Conservation (phyloP, 345 rosid genomes). For the Citrus unshiu region DNA sequence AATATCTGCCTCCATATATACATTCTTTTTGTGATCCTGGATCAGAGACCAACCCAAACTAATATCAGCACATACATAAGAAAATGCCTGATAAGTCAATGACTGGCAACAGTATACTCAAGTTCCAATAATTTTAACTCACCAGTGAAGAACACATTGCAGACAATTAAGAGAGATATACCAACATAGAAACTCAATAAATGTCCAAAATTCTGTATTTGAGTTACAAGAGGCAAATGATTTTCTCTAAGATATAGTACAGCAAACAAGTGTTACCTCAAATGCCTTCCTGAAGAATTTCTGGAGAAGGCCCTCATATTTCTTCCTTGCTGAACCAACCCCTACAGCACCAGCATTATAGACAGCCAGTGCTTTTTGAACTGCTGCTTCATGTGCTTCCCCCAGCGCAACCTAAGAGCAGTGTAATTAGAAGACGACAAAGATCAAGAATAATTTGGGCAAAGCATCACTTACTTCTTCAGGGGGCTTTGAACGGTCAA, state of each 20-base stretch:
- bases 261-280: conserved; percentile 49
- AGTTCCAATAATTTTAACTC: neutral
- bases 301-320: conserved; percentile 79
- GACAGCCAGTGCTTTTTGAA: conserved; percentile 58
- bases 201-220: neutral
- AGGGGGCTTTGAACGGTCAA: conserved; percentile 71
- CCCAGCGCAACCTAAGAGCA: conserved; percentile 62
- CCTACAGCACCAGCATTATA: conserved; percentile 85
- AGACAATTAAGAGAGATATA: neutral
- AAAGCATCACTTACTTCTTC: conserved; percentile 64
- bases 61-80: neutral
- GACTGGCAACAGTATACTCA: neutral
- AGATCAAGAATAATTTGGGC: conserved; percentile 13
- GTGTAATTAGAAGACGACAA: conserved; percentile 24
- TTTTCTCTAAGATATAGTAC: neutral
- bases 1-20: conserved; percentile 88
- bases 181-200: no score
- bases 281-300: conserved; percentile 77
- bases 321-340: conserved; percentile 71
- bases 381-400: conserved; percentile 92
- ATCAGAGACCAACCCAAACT: conserved; percentile 10
- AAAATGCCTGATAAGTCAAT: neutral
- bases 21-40: conserved; percentile 81
- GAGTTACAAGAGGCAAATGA: neutral
- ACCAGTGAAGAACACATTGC: neutral